Percentiles rank a stretch among this genome's conserved stretches.
Evolutionary conservation across 2,329 filamentous ascomycete species (phyloP).

Genomic region (Thermothelomyces thermophilus): DNA sequence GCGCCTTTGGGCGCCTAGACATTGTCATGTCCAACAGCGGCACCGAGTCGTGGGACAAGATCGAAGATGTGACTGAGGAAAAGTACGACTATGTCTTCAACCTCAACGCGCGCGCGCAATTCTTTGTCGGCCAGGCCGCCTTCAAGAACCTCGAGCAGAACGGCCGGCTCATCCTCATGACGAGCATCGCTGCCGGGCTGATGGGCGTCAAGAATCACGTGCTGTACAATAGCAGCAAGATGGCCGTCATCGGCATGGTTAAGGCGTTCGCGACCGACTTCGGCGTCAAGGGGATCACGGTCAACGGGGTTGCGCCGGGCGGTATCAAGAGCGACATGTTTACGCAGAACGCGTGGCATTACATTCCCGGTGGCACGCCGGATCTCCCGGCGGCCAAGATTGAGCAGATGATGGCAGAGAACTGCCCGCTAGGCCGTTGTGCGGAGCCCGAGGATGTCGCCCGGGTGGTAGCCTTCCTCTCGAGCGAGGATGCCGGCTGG

Average conservation of each 20-base stretch:
- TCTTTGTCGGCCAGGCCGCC: constrained; percentile 71
- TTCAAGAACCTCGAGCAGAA: constrained; percentile 64
- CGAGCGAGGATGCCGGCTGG: constrained; percentile 55
- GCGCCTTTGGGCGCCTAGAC: constrained; percentile 62
- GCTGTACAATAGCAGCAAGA: constrained; percentile 66
- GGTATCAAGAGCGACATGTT: constrained; percentile 76
- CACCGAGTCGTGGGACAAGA: constrained; percentile 64
- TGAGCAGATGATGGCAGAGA: constrained; percentile 47
- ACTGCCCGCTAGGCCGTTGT: constrained; percentile 54
- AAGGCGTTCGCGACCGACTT: constrained; percentile 67
- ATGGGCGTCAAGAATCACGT: constrained; percentile 63
- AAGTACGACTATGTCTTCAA: constrained; percentile 67
- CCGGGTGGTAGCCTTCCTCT: constrained; percentile 49
- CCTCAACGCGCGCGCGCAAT: constrained; percentile 65
- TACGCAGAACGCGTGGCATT: constrained; percentile 61
- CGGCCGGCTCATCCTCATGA: constrained; percentile 67
- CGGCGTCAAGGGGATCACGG: constrained; percentile 60
- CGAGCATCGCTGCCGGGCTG: constrained; percentile 60
- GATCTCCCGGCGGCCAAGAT: constrained; percentile 47
- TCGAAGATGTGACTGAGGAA: constrained; percentile 62
- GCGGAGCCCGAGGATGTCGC: constrained; percentile 54
- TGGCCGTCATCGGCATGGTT: constrained; percentile 65
- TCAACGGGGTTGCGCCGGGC: constrained; percentile 66
- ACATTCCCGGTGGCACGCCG: constrained; percentile 50
- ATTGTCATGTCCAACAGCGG: constrained; percentile 68